Conservation (phyloP, 768 basidiomycete species). For the Mrakia gelida region DNA sequence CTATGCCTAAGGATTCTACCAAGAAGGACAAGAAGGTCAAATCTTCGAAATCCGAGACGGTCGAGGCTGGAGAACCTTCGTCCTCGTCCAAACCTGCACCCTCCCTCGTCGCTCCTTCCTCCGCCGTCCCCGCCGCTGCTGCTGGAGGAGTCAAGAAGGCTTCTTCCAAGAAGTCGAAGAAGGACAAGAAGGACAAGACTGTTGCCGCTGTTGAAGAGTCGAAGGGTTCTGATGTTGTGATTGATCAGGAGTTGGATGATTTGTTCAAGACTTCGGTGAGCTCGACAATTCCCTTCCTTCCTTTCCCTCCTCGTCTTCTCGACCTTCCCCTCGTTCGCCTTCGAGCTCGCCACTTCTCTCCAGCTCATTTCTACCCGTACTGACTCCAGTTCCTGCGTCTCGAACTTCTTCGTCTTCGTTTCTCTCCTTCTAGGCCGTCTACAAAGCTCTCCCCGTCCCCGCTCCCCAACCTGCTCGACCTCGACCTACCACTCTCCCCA, state of each 20-base stretch:
- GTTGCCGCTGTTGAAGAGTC: neutral
- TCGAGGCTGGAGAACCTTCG: neutral
- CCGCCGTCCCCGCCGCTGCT: slow-evolving; percentile 8
- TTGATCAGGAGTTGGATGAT: slow-evolving; percentile 28
- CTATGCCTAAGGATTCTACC: slow-evolving; percentile 27
- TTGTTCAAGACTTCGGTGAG: slow-evolving; percentile 32
- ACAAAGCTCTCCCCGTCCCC: slow-evolving; percentile 11
- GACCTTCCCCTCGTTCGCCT: neutral
- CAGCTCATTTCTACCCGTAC: neutral
- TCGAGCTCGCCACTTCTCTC: neutral
- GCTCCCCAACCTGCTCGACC: slow-evolving; percentile 7
- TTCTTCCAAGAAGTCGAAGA: slow-evolving; percentile 25
- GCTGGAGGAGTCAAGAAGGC: slow-evolving; percentile 8
- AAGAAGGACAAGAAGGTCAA: slow-evolving; percentile 20
- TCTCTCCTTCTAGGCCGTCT: neutral
- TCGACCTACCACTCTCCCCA: neutral
- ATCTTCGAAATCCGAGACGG: neutral
- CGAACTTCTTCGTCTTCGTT: neutral
- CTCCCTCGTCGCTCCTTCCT: neutral
- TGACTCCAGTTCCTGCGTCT: neutral
- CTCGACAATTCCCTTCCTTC: neutral
- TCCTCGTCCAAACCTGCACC: slow-evolving; percentile 9
- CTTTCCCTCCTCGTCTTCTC: neutral
- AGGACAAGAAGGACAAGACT: neutral
- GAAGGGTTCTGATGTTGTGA: neutral